Evolutionary conservation across 2,329 filamentous ascomycete species (phyloP), one percentile per base, ranked within the genome.

Genomic region (Lanzia echinophila): DNA sequence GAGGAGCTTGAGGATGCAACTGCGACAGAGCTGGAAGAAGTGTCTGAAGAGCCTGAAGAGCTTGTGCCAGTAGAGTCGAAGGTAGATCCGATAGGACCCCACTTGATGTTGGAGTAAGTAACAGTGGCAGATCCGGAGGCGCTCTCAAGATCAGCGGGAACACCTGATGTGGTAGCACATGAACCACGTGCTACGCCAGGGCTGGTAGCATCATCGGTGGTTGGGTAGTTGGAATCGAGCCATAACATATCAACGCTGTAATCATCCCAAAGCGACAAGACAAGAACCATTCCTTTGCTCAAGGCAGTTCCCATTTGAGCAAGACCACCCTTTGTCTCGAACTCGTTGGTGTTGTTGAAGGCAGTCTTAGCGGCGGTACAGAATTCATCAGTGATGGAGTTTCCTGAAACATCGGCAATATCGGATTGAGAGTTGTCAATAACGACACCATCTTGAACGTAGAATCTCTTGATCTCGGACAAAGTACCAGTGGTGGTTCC

Each of bases 191-290:
- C 68, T 58, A 75, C 71, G 63, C 82, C 81, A 47, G 73, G 72
- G 3, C 58, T 60, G 56, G 71, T 72, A 38, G 71, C 64, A 58
- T 71, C 65, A 34, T 62, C 68, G 54, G 67, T 64, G 57, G 74
- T 71, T 57, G 84, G 84, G 75, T 79, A 86, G 24, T 28, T 8
- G 24, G 24, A 28, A 28, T 28, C 24, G 24, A 28, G 24, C 87
- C 87, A 90, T 63, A 86, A 78, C 84, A 89, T 89, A 72, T 84
- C 76, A 64, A 79, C 73, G 55, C 77, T 69, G 69, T 87, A 79
- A 57, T 75, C 72, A 61, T 73, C 69, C 77, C 77, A 80, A 62
- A 83, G 72, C 45, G 74, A 77, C 76, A 87, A 77, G 63, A 85
- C 82, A 12, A 87, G 74, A 46, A 86, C 83, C 79, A 86, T 83